These are phyloP conservation scores for Chondrus crispus DNA, from an alignment of 23 red algal genomes.

Conservation along the genomic window DNA sequence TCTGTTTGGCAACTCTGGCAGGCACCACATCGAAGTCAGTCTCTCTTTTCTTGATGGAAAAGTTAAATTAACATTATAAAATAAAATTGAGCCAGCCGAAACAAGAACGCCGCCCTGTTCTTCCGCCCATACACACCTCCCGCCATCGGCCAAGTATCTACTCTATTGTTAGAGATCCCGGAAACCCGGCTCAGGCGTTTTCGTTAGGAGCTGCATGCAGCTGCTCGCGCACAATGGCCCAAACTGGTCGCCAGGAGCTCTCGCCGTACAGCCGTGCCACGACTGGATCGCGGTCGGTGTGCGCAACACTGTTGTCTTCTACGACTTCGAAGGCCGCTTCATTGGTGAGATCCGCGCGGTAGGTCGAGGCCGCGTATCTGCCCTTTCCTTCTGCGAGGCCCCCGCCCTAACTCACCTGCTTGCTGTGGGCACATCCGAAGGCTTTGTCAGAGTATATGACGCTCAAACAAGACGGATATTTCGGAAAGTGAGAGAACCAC, in stretches of 20 bases:
- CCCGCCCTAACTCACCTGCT: not conserved
- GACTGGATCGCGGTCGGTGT: conserved; percentile 4
- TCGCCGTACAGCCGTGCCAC: not conserved
- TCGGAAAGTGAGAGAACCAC: not conserved
- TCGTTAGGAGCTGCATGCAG: conserved; percentile 19
- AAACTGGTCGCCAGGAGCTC: conserved; percentile 12
- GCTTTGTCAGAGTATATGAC: conserved; percentile 34
- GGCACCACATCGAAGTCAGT: no score
- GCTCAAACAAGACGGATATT: conserved; percentile 28
- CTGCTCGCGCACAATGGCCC: conserved; percentile 43
- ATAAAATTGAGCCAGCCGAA: no score
- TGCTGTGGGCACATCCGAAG: conserved; percentile 6
- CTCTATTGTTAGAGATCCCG: no score
- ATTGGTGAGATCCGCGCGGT: conserved; percentile 9
- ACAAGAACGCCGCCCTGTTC: no score
- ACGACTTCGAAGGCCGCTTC: not conserved
- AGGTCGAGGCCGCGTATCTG: not conserved
- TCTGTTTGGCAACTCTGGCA: no score
- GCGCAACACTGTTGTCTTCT: conserved; percentile 22
- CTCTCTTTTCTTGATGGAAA: no score
- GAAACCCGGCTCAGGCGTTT: no score
- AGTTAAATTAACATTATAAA: no score
- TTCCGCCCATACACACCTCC: no score
- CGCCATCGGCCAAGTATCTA: no score
- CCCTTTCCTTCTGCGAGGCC: conserved; percentile 16